These are phyloP conservation scores for Lonicera japonica DNA, from an alignment of 129 eudicot genomes.

Conservation along the genomic window DNA sequence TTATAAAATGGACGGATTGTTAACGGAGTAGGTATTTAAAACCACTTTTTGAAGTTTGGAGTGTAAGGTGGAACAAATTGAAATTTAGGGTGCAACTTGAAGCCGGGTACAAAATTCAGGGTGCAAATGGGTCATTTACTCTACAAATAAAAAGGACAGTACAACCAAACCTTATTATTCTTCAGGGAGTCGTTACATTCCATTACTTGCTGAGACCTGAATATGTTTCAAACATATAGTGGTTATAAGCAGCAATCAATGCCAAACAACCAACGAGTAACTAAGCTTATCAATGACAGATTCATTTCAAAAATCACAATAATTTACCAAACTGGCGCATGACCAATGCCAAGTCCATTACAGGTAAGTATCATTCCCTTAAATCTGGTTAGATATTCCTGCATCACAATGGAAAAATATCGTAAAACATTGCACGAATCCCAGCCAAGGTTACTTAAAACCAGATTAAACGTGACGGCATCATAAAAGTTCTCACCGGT, in stretches of 20 bases:
- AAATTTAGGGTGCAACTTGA: too few relatives aligned
- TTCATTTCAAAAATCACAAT: background rate
- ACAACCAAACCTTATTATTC: constrained; percentile 18
- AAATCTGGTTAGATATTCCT: constrained; percentile 53
- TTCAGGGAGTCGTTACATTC: constrained; percentile 20
- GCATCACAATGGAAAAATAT: background rate
- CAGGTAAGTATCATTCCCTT: constrained; percentile 64
- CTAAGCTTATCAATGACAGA: background rate
- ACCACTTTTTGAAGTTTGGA: too few relatives aligned
- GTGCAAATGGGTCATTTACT: too few relatives aligned
- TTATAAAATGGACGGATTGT: too few relatives aligned
- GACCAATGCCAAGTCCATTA: constrained; percentile 53
- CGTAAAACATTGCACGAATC: background rate
- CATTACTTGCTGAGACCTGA: constrained; percentile 40
- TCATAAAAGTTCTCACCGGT: constrained; percentile 23
- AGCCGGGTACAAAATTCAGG: too few relatives aligned
- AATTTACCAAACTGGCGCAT: constrained; percentile 38
- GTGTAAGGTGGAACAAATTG: too few relatives aligned
- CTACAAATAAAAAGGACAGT: constrained; percentile 2
- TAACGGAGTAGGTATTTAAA: too few relatives aligned
- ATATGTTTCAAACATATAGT: background rate
- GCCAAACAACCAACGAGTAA: background rate
- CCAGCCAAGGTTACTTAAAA: background rate
- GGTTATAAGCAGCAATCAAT: background rate
- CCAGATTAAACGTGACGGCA: background rate